phyloP scores from a whole-genome alignment of 768 basidiomycete genomes.

The Gyrodon lividus region DNA sequence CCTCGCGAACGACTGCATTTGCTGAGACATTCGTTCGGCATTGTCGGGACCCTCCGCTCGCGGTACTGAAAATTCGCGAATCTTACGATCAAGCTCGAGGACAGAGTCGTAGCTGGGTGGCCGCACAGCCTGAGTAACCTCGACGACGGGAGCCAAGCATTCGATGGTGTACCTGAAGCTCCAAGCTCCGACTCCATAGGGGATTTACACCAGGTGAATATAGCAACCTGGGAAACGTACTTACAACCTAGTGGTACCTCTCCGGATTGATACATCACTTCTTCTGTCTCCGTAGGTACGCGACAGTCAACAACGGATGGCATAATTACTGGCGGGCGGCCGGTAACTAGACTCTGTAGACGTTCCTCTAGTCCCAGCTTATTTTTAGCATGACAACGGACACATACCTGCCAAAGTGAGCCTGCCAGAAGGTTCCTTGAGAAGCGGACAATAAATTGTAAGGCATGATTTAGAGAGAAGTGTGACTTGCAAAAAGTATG shows the following conservation, averaged over 20 bases:
- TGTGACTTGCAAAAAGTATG: constrained; percentile 46
- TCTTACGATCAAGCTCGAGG: constrained; percentile 49
- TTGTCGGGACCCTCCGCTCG: constrained; percentile 13
- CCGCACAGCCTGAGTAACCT: constrained; percentile 40
- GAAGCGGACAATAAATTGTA: background rate
- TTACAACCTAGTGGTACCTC: constrained; percentile 46
- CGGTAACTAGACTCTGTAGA: constrained; percentile 42
- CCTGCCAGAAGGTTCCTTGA: constrained; percentile 42
- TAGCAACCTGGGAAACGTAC: constrained; percentile 16
- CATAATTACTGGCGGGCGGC: constrained; percentile 47
- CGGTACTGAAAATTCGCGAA: constrained; percentile 38
- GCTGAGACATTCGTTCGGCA: constrained; percentile 34
- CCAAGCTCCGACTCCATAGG: constrained; percentile 46
- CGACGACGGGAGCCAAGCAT: constrained; percentile 44
- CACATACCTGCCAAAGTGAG: constrained; percentile 44
- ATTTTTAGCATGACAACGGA: background rate
- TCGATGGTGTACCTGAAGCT: constrained; percentile 40
- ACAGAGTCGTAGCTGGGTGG: constrained; percentile 47
- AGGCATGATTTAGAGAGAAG: background rate
- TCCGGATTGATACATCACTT: constrained; percentile 41
- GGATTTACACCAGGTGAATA: background rate
- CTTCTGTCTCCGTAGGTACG: constrained; percentile 47
- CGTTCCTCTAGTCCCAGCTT: background rate
- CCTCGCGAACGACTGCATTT: constrained; percentile 42
- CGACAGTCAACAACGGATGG: constrained; percentile 45